These are phyloP conservation scores for Tetrapisispora taiwanensis DNA, from an alignment of 805 yeast species.

Conservation along the genomic window DNA sequence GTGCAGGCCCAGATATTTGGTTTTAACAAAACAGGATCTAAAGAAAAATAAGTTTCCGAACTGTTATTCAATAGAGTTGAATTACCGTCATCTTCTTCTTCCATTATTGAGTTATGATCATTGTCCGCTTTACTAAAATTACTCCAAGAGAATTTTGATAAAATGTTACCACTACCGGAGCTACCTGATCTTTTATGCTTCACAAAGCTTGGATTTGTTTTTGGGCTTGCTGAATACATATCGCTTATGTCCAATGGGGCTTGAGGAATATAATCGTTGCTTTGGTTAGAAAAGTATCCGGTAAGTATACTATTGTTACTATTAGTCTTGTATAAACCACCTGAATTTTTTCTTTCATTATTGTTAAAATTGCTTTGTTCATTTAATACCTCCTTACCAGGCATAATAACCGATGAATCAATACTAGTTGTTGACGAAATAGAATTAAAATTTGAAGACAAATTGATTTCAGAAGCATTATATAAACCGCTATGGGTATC, in stretches of 20 bases:
- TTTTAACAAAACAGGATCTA: slow-evolving; percentile 26
- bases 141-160: slow-evolving; percentile 28
- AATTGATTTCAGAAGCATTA: slow-evolving; percentile 4
- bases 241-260: slow-evolving; percentile 2
- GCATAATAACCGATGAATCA: not conserved
- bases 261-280: not conserved
- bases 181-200: slow-evolving; percentile 8
- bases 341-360: not conserved
- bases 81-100: slow-evolving; percentile 1
- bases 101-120: slow-evolving; percentile 1
- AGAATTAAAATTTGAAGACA: not conserved
- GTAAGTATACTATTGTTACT: slow-evolving; percentile 3
- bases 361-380: slow-evolving; percentile 2
- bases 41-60: slow-evolving; percentile 12
- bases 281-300: slow-evolving; percentile 4
- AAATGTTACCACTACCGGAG: slow-evolving; percentile 29
- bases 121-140: slow-evolving; percentile 18
- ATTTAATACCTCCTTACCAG: slow-evolving; percentile 4
- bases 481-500: slow-evolving; percentile 16
- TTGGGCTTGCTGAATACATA: slow-evolving; percentile 1
- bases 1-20: slow-evolving; percentile 47
- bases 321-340: slow-evolving; percentile 1
- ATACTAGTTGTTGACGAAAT: not conserved
- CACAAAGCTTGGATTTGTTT: not conserved
- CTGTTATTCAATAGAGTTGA: slow-evolving; percentile 11